Evolutionary conservation across 2,329 filamentous ascomycete species (phyloP).

Genomic region (Colletotrichum acutatum): DNA sequence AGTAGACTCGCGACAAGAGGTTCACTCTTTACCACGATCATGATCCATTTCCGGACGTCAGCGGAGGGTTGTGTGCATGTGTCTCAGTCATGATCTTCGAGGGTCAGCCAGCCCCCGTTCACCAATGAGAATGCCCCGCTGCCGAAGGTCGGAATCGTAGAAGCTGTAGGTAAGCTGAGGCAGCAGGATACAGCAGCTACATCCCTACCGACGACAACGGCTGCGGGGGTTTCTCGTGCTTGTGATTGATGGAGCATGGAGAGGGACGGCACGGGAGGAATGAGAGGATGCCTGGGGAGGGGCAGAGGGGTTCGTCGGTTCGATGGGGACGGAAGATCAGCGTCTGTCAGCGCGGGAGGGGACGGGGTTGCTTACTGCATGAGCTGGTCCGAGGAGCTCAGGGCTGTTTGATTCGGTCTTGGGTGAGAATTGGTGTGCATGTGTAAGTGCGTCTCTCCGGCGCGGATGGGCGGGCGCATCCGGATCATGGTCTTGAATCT

Average conservation of each 20-base stretch:
- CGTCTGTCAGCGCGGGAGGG: constrained; percentile 11
- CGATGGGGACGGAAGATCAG: neutral
- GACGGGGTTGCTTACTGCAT: constrained; percentile 18
- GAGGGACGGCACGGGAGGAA: neutral
- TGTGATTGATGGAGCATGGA: too few species aligned
- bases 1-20: neutral
- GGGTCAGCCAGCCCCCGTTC: neutral
- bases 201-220: neutral
- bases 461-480: neutral
- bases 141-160: neutral
- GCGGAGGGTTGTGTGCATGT: neutral
- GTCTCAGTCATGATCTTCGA: neutral
- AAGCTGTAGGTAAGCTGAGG: neutral
- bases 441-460: neutral
- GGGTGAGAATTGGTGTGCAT: too few species aligned
- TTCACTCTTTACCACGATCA: neutral
- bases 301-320: neutral
- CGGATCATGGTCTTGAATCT: neutral
- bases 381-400: neutral
- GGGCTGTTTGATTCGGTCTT: too few species aligned
- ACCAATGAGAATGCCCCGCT: neutral
- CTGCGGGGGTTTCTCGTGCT: neutral
- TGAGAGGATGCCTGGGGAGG: neutral
- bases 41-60: neutral
- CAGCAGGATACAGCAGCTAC: neutral